A percentile compares a stretch with the other conserved stretches of the same genome.
phyloP scores from a whole-genome alignment of 176 grass and related monocot species.

The Saccharum officinarum region DNA sequence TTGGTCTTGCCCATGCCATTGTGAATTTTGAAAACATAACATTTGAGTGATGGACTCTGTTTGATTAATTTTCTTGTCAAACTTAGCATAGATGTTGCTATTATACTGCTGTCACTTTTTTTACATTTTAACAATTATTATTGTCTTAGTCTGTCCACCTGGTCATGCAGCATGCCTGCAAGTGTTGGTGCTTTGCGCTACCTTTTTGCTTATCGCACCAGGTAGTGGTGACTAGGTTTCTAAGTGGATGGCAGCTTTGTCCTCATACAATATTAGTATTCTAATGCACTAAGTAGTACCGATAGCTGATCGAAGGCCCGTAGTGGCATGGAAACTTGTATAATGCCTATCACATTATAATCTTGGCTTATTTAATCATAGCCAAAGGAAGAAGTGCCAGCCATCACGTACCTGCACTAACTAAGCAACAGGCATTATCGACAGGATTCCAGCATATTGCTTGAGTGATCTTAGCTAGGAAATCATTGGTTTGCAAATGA shows the following conservation, averaged over 20 bases:
- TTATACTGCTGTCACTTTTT: neutral
- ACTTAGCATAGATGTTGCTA: neutral
- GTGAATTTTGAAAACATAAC: constrained; percentile 1
- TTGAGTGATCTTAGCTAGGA: constrained; percentile 35
- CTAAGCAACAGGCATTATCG: constrained; percentile 26
- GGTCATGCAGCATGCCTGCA: constrained; percentile 12
- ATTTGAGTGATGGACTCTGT: neutral
- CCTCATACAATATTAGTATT: constrained; percentile 5
- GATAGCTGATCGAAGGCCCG: neutral
- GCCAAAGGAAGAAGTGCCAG: constrained; percentile 22
- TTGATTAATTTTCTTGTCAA: neutral
- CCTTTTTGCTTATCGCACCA: neutral
- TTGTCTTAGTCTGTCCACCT: neutral
- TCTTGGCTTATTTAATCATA: constrained; percentile 12
- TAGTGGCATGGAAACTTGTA: neutral
- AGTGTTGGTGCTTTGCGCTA: neutral
- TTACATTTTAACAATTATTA: neutral
- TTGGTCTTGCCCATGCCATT: neutral
- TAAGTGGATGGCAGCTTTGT: constrained; percentile 9
- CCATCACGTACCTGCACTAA: constrained; percentile 27
- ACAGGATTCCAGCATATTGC: constrained; percentile 41
- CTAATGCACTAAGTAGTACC: neutral
- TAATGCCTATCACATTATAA: neutral
- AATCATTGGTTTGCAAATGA: constrained; percentile 41
- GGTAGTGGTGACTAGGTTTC: constrained; percentile 19